Conservation (phyloP, 2,329 filamentous ascomycete species). For the Aspergillus sclerotialis region DNA sequence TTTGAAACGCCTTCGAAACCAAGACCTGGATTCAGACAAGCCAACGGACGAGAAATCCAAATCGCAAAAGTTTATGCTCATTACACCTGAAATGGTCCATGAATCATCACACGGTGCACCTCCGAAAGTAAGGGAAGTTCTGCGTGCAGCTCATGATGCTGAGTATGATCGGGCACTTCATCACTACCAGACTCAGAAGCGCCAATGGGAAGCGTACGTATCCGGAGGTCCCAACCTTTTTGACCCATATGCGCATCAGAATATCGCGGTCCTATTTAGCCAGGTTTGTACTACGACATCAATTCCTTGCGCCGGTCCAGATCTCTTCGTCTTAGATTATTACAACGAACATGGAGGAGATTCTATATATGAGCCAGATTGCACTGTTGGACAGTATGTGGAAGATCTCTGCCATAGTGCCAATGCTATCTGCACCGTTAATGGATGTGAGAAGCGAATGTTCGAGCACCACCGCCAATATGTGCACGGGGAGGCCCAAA, state of each 20-base stretch:
- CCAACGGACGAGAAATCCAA: conserved; percentile 55
- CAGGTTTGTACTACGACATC: conserved; percentile 90
- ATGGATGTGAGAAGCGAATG: conserved; percentile 83
- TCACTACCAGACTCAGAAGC: conserved; percentile 87
- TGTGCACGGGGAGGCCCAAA: conserved; percentile 88
- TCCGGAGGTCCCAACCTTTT: conserved; percentile 83
- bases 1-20: conserved; percentile 74
- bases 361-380: conserved; percentile 70
- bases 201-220: conserved; percentile 94
- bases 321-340: conserved; percentile 82
- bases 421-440: conserved; percentile 69
- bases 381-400: conserved; percentile 88
- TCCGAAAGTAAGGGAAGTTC: conserved; percentile 81
- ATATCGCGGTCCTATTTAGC: conserved; percentile 90
- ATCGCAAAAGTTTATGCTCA: conserved; percentile 74
- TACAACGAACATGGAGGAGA: conserved; percentile 80
- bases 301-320: conserved; percentile 85
- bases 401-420: conserved; percentile 78
- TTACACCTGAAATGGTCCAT: conserved; percentile 93
- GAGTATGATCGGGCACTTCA: conserved; percentile 94
- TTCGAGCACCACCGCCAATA: conserved; percentile 92
- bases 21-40: conserved; percentile 40
- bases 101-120: conserved; percentile 72
- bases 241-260: conserved; percentile 91
- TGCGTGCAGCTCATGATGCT: conserved; percentile 90